Percentiles rank a stretch among this genome's conserved stretches.
Evolutionary conservation across 768 basidiomycete genomes (phyloP).

Genomic region (Leccinum disarticulatum): DNA sequence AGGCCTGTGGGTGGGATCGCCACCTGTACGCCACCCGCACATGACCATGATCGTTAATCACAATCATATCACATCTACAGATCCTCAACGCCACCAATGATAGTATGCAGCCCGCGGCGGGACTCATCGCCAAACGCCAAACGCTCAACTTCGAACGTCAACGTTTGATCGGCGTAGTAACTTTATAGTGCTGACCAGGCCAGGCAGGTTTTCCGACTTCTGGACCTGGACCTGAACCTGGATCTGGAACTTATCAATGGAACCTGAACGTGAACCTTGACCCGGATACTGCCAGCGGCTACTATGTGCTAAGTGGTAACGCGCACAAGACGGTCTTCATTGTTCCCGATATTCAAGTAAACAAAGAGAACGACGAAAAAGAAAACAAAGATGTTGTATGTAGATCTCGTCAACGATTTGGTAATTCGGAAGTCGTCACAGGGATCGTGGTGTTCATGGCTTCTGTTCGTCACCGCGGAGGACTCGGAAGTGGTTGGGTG

Average conservation of each 20-base stretch:
- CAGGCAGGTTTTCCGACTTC: background rate
- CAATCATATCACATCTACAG: background rate
- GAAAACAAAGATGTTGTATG: background rate
- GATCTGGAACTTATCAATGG: background rate
- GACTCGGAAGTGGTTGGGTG: background rate
- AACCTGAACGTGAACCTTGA: background rate
- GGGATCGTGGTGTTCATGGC: background rate
- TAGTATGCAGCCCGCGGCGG: background rate
- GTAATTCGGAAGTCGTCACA: background rate
- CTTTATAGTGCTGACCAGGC: background rate
- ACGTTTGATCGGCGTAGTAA: background rate
- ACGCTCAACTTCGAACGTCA: background rate
- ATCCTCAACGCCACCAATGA: background rate
- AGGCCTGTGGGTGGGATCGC: background rate
- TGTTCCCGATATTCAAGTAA: background rate
- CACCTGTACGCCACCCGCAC: background rate
- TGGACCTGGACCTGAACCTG: background rate
- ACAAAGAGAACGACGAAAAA: background rate
- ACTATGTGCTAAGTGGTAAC: background rate
- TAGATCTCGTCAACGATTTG: background rate
- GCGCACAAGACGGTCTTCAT: background rate
- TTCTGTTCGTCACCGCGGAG: background rate
- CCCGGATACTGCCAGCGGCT: background rate
- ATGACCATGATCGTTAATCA: background rate
- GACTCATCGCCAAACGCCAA: background rate